Evolutionary conservation across 352 stramenopile species (phyloP).

Genomic region (Phytopythium aichiense): DNA sequence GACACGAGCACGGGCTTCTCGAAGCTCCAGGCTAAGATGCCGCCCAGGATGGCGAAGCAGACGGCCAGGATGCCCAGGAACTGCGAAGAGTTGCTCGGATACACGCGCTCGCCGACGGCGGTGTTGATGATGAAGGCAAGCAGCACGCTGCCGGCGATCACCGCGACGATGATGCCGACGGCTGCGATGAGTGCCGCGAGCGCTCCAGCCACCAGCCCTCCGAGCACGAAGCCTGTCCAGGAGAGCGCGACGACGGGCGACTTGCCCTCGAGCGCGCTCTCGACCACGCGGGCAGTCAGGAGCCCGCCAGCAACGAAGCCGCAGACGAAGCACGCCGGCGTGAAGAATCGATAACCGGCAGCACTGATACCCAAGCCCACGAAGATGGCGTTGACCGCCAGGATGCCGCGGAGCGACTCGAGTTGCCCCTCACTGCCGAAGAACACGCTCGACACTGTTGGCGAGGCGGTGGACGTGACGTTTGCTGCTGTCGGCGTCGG

Average conservation of each 20-base stretch:
- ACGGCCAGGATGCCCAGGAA: conserved; percentile 30
- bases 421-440: neutral
- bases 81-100: conserved; percentile 28
- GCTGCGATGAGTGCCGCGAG: conserved; percentile 34
- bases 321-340: conserved; percentile 34
- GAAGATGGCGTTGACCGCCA: conserved; percentile 23
- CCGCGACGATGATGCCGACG: conserved; percentile 37
- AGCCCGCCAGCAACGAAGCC: conserved; percentile 42
- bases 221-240: conserved; percentile 49
- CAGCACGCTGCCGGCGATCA: conserved; percentile 35
- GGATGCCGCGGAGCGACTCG: conserved; percentile 8
- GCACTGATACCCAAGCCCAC: conserved; percentile 25
- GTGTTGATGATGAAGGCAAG: conserved; percentile 37
- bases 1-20: conserved; percentile 39
- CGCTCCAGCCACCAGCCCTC: conserved; percentile 29
- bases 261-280: conserved; percentile 26
- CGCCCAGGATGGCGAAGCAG: conserved; percentile 33
- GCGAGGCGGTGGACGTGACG: too few relatives aligned
- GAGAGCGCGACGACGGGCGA: conserved; percentile 29
- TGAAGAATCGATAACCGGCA: conserved; percentile 44
- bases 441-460: conserved; percentile 20
- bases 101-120: conserved; percentile 30
- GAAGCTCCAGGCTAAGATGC: conserved; percentile 33
- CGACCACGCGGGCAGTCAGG: conserved; percentile 21
- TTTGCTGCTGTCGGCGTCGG: neutral